Conservation (phyloP, 2,329 filamentous ascomycete genomes). For the Hypoxylon rubiginosum region DNA sequence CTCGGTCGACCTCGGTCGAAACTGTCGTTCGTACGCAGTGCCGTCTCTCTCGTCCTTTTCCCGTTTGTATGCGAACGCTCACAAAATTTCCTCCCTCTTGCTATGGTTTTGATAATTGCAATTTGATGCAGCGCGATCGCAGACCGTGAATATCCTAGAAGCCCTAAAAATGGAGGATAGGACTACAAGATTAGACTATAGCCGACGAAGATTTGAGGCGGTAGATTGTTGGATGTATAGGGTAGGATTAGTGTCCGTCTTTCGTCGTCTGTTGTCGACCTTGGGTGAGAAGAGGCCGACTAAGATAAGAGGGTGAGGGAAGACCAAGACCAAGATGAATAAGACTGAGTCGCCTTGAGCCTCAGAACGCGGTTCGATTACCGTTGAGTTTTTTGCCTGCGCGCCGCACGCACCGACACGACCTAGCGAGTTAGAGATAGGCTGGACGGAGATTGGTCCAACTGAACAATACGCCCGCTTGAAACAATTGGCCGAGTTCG, state of each 20-base stretch:
- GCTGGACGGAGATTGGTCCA: background rate
- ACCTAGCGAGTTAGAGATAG: background rate
- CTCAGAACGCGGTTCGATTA: background rate
- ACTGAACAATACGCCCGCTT: conserved; percentile 1
- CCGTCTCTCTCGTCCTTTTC: conserved; percentile 2
- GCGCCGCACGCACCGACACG: background rate
- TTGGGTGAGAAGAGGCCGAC: background rate
- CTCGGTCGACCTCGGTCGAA: conserved; percentile 16
- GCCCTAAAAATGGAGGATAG: conserved; percentile 21
- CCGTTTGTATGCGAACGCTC: background rate
- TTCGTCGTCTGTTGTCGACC: background rate
- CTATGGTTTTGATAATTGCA: conserved; percentile 5
- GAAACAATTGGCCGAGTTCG: conserved; percentile 27
- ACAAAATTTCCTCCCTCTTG: conserved; percentile 11
- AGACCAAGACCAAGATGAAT: background rate
- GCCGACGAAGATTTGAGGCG: conserved; percentile 27
- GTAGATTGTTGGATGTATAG: conserved; percentile 37
- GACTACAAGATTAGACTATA: conserved; percentile 31
- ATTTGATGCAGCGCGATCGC: conserved; percentile 29
- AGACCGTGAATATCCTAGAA: conserved; percentile 16
- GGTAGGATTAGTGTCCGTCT: background rate
- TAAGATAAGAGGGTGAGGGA: background rate
- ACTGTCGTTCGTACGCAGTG: conserved; percentile 1
- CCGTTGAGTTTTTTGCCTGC: background rate
- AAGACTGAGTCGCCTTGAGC: background rate